Evolutionary conservation across 805 yeast species (phyloP).

Genomic region (Hanseniaspora singularis): DNA sequence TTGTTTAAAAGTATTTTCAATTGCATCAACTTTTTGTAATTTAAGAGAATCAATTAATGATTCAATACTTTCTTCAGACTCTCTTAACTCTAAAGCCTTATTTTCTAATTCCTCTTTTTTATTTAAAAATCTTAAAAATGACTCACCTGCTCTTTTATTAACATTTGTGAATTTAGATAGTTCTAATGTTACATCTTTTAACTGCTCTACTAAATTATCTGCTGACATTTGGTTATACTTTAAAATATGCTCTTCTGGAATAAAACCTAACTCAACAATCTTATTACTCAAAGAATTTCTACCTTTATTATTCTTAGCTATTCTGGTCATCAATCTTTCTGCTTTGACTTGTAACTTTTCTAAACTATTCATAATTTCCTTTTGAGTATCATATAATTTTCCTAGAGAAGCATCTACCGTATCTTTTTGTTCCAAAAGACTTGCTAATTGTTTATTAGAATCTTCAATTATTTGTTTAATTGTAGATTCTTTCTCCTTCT

Average conservation of each 20-base stretch:
- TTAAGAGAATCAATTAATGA: constrained; percentile 57
- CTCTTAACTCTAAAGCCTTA: constrained; percentile 57
- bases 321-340: constrained; percentile 54
- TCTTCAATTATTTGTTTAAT: constrained; percentile 25
- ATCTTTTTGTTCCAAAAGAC: constrained; percentile 24
- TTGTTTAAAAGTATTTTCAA: constrained; percentile 60
- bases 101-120: constrained; percentile 55
- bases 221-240: constrained; percentile 36
- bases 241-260: constrained; percentile 73
- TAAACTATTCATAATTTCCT: constrained; percentile 39
- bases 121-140: constrained; percentile 55
- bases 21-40: constrained; percentile 71
- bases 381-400: constrained; percentile 47
- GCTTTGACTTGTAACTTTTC: constrained; percentile 51
- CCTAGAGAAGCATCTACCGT: constrained; percentile 31
- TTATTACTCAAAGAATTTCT: constrained; percentile 61
- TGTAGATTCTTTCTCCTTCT: constrained; percentile 18
- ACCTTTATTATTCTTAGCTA: constrained; percentile 45
- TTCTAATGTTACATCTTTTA: constrained; percentile 45
- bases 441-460: constrained; percentile 23
- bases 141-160: constrained; percentile 82
- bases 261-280: constrained; percentile 73
- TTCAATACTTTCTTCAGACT: constrained; percentile 61
- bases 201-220: constrained; percentile 39
- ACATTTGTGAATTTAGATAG: constrained; percentile 61